phyloP scores from a whole-genome alignment of 179 eudicot species.

The Silene vulgaris region DNA sequence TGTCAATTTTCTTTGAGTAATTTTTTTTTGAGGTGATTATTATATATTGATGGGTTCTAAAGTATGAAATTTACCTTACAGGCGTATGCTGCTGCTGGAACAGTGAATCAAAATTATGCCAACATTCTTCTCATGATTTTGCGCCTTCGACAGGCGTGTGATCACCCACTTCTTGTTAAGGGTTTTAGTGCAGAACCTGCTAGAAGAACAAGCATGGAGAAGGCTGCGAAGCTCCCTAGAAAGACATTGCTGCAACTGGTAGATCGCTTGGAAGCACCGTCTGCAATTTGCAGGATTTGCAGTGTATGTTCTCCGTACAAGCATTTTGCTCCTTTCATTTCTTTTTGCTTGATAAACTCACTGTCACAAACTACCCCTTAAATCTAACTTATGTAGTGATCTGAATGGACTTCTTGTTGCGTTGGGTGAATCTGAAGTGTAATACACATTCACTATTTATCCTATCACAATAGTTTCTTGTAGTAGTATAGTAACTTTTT shows the following conservation, averaged over 20 bases:
- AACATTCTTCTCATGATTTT: conserved; percentile 91
- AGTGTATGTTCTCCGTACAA: conserved; percentile 45
- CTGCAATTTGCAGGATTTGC: conserved; percentile 62
- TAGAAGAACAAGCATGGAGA: conserved; percentile 44
- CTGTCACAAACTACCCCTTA: neutral
- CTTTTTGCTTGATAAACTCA: neutral
- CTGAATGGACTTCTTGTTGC: neutral
- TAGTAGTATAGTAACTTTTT: neutral
- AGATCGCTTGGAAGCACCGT: conserved; percentile 50
- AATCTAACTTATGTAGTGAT: neutral
- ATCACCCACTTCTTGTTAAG: conserved; percentile 90
- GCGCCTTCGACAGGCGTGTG: conserved; percentile 99
- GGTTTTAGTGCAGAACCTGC: conserved; percentile 53
- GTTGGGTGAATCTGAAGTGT: neutral
- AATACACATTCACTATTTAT: too few relatives aligned
- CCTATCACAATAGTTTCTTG: neutral
- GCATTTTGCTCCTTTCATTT: conserved; percentile 3
- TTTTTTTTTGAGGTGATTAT: neutral
- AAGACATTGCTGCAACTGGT: conserved; percentile 45
- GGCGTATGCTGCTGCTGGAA: conserved; percentile 98
- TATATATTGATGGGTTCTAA: conserved; percentile 3
- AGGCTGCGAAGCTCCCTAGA: conserved; percentile 61
- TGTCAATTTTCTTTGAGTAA: neutral
- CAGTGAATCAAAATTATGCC: conserved; percentile 89
- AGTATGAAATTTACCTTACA: conserved; percentile 33